Evolutionary conservation across 2,329 filamentous ascomycete genomes (phyloP).

Genomic region (Ceratocystis harringtonii): DNA sequence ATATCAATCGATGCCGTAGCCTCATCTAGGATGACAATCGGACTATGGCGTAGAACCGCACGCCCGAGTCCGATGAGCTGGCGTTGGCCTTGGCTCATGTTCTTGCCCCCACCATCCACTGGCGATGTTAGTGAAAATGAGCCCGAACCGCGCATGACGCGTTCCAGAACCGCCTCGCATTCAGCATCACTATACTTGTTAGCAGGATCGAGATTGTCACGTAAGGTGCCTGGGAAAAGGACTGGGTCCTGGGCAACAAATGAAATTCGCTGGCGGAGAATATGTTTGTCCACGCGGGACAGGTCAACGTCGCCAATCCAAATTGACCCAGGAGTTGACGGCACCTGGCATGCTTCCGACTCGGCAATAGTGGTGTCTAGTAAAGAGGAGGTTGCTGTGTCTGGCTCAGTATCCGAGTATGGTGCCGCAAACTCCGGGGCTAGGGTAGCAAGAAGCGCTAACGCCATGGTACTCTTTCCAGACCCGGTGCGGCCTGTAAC

Average conservation of each 20-base stretch:
- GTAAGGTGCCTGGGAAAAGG: slow-evolving; percentile 42
- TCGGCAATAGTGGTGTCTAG: slow-evolving; percentile 6
- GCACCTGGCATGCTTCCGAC: background rate
- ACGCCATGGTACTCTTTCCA: slow-evolving; percentile 65
- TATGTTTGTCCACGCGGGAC: slow-evolving; percentile 36
- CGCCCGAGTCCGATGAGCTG: slow-evolving; percentile 47
- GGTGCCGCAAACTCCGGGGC: slow-evolving; percentile 26
- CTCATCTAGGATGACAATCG: slow-evolving; percentile 48
- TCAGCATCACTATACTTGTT: slow-evolving; percentile 39
- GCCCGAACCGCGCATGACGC: slow-evolving; percentile 28
- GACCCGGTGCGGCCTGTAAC: slow-evolving; percentile 74
- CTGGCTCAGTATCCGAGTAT: slow-evolving; percentile 9
- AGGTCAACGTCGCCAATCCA: slow-evolving; percentile 41
- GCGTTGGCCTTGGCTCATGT: slow-evolving; percentile 46
- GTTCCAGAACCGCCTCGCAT: slow-evolving; percentile 37
- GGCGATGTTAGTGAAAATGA: slow-evolving; percentile 34
- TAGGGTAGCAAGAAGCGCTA: slow-evolving; percentile 42
- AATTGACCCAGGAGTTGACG: slow-evolving; percentile 31
- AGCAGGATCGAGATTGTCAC: slow-evolving; percentile 55
- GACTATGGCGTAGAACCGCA: slow-evolving; percentile 44
- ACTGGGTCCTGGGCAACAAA: slow-evolving; percentile 52
- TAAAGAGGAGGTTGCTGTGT: background rate
- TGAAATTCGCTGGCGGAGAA: slow-evolving; percentile 42
- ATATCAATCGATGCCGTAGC: slow-evolving; percentile 49
- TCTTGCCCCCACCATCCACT: slow-evolving; percentile 45